A percentile compares a stretch with the other conserved stretches of the same genome.
Evolutionary conservation across 768 basidiomycete species (phyloP).

Genomic region (Leucosporidium creatinivorum): DNA sequence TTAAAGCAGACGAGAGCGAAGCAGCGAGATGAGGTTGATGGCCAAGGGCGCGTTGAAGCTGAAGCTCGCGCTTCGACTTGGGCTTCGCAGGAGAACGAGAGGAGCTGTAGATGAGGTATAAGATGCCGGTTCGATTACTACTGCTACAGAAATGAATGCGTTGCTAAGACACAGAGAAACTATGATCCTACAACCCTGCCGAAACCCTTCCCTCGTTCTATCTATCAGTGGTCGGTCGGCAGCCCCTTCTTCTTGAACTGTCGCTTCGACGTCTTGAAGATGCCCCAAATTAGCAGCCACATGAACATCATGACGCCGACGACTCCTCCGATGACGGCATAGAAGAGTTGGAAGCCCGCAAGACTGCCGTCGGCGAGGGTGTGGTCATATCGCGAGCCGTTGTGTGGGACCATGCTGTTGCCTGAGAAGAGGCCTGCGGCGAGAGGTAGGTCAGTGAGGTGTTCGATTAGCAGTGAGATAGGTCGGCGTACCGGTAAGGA

Average conservation of each 20-base stretch:
- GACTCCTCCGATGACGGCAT: constrained; percentile 9
- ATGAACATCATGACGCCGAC: constrained; percentile 7
- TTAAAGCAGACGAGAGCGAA: background rate
- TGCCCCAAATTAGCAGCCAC: constrained; percentile 18
- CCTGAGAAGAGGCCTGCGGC: constrained; percentile 57
- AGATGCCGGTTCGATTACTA: too few species aligned
- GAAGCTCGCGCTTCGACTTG: too few species aligned
- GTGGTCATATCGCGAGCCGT: constrained; percentile 40
- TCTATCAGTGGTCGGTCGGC: too few species aligned
- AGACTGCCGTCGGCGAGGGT: constrained; percentile 1
- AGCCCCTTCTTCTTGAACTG: constrained; percentile 7
- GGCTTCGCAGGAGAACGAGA: too few species aligned
- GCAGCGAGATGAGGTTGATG: background rate
- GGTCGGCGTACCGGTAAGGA: constrained; percentile 42
- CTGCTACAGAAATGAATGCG: too few species aligned
- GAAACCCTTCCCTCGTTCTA: too few species aligned
- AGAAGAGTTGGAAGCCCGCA: constrained; percentile 9
- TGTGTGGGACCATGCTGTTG: constrained; percentile 61
- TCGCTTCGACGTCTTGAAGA: constrained; percentile 18
- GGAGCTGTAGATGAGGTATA: background rate
- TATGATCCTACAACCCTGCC: too few species aligned
- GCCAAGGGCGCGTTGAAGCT: background rate
- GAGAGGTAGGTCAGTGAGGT: constrained; percentile 2
- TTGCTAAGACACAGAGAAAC: too few species aligned
- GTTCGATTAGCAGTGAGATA: too few species aligned